Conservation (phyloP, 1,284 basidiomycete genomes). For the Austropuccinia psidii region DNA sequence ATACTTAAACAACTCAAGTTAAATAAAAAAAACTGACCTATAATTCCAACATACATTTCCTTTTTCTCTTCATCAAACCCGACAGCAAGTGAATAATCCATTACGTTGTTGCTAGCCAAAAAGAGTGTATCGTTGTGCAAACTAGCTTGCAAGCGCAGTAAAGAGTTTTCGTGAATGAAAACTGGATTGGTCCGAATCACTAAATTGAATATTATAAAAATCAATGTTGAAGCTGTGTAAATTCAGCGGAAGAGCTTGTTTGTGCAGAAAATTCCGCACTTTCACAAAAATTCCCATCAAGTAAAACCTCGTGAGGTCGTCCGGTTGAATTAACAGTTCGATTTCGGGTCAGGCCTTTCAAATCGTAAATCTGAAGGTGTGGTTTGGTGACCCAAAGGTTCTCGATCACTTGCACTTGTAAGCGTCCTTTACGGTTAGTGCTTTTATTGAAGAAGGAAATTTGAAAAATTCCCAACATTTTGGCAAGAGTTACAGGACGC, state of each 20-base stretch:
- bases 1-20: not conserved
- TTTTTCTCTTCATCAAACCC: slow-evolving; percentile 61
- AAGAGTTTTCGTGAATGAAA: slow-evolving; percentile 89
- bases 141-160: slow-evolving; percentile 80
- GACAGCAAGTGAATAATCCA: slow-evolving; percentile 97
- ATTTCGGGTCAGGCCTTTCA: slow-evolving; percentile 87
- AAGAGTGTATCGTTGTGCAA: slow-evolving; percentile 81
- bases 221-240: not conserved
- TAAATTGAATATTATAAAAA: not conserved
- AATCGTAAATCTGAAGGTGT: slow-evolving; percentile 57
- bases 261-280: slow-evolving; percentile 40
- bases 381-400: slow-evolving; percentile 55
- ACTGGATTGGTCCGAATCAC: slow-evolving; percentile 59
- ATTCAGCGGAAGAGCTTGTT: not conserved
- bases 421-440: slow-evolving; percentile 69
- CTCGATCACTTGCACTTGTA: slow-evolving; percentile 95
- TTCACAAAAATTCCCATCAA: slow-evolving; percentile 86
- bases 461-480: slow-evolving; percentile 96
- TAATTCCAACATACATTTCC: slow-evolving; percentile 36
- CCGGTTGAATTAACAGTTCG: slow-evolving; percentile 85
- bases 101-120: slow-evolving; percentile 88
- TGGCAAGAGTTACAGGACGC: slow-evolving; percentile 88
- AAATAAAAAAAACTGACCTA: slow-evolving; percentile 11
- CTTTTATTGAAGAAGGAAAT: slow-evolving; percentile 80
- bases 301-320: slow-evolving; percentile 79